Conservation (phyloP, 768 basidiomycete genomes). For the Lyophyllum semitale region DNA sequence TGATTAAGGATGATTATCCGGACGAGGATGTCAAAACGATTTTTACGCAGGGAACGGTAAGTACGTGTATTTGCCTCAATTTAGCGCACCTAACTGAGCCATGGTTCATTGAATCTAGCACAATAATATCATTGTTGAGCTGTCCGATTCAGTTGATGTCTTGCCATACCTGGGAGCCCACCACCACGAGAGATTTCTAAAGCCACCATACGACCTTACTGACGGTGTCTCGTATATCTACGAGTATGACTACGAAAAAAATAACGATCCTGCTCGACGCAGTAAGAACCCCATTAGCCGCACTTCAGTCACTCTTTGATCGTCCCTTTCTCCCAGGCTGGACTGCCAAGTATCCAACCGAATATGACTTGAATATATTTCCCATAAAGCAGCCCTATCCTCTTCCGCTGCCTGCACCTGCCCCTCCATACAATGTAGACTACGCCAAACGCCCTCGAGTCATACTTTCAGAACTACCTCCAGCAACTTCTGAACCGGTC, state of each 20-base stretch:
- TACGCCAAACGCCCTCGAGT: conserved; percentile 21
- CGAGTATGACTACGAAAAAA: conserved; percentile 29
- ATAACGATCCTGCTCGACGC: conserved; percentile 25
- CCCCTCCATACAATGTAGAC: conserved; percentile 12
- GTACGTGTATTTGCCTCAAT: too few relatives aligned
- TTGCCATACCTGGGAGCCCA: conserved; percentile 29
- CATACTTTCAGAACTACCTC: neutral
- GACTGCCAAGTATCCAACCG: conserved; percentile 12
- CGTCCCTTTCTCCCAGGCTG: conserved; percentile 11
- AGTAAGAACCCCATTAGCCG: conserved; percentile 8
- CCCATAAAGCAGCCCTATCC: conserved; percentile 28
- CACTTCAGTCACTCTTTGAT: neutral
- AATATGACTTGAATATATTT: conserved; percentile 19
- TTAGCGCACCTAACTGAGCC: too few relatives aligned
- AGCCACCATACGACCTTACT: conserved; percentile 2
- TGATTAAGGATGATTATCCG: conserved; percentile 31
- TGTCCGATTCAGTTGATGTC: conserved; percentile 28
- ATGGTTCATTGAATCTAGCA: conserved; percentile 15
- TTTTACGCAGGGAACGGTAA: conserved; percentile 32
- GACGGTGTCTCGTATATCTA: conserved; percentile 28
- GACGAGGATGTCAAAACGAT: conserved; percentile 24
- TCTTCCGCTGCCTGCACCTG: conserved; percentile 19
- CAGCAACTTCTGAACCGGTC: conserved; percentile 1
- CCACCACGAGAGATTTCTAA: conserved; percentile 21
- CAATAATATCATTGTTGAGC: conserved; percentile 31